These are phyloP conservation scores for Ajuga chamaepitys DNA, from an alignment of 257 asterid genomes.

Conservation along the genomic window DNA sequence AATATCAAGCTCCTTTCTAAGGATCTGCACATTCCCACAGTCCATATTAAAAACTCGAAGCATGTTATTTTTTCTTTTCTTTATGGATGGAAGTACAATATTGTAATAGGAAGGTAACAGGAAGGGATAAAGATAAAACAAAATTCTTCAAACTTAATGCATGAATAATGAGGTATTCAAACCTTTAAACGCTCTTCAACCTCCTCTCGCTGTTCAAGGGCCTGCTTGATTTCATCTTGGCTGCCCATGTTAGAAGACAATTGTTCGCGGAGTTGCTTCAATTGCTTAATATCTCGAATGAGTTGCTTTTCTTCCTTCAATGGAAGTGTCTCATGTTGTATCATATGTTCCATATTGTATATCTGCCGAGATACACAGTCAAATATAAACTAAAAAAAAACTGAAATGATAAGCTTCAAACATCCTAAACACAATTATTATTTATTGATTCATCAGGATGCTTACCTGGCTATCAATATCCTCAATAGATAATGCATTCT, in stretches of 20 bases:
- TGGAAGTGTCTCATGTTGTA: constrained; percentile 82
- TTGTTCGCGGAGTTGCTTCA: constrained; percentile 84
- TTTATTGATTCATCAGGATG: constrained; percentile 14
- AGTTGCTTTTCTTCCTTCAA: constrained; percentile 76
- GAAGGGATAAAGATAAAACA: neutral
- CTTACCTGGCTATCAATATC: constrained; percentile 75
- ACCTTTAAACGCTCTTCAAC: constrained; percentile 80
- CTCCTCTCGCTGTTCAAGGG: constrained; percentile 68
- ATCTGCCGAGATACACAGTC: constrained; percentile 39
- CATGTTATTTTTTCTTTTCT: neutral
- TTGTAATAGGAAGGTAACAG: neutral
- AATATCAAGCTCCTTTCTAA: constrained; percentile 71
- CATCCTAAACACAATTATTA: too few species aligned
- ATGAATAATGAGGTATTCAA: constrained; percentile 7
- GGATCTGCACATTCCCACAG: constrained; percentile 35
- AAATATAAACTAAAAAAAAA: constrained; percentile 2
- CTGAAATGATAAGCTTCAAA: too few species aligned
- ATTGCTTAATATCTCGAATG: constrained; percentile 84
- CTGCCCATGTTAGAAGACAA: constrained; percentile 75
- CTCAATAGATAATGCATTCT: constrained; percentile 80
- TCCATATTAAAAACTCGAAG: constrained; percentile 6
- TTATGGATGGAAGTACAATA: neutral
- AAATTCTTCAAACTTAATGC: neutral
- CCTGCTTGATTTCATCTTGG: constrained; percentile 83
- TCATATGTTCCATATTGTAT: constrained; percentile 55